A percentile compares a stretch with the other conserved stretches of the same genome.
These are phyloP conservation scores for Xylaria sp. DNA, from an alignment of 2,329 filamentous ascomycete genomes.

Conservation along the genomic window DNA sequence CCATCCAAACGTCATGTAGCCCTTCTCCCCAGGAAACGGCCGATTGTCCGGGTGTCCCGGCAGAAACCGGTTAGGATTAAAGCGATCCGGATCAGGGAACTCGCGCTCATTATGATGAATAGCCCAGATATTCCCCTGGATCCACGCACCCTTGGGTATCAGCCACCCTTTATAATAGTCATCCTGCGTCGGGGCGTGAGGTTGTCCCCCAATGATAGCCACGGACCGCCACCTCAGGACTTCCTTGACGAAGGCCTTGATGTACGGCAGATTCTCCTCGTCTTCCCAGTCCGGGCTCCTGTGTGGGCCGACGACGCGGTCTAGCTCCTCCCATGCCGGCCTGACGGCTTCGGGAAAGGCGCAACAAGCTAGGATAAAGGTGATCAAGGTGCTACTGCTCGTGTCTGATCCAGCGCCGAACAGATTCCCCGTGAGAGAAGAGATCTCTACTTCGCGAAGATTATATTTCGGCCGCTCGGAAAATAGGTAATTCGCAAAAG, in stretches of 20 bases:
- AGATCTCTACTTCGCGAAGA: constrained; percentile 58
- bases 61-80: constrained; percentile 57
- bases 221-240: constrained; percentile 66
- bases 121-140: constrained; percentile 64
- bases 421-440: constrained; percentile 59
- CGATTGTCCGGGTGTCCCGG: constrained; percentile 53
- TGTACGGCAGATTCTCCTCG: constrained; percentile 61
- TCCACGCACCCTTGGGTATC: constrained; percentile 61
- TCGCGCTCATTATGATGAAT: constrained; percentile 60
- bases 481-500: constrained; percentile 61
- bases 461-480: constrained; percentile 59
- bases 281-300: constrained; percentile 62
- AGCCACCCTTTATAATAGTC: constrained; percentile 60
- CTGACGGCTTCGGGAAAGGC: constrained; percentile 59
- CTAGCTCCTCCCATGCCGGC: constrained; percentile 64
- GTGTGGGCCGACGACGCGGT: constrained; percentile 59
- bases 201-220: constrained; percentile 61
- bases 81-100: constrained; percentile 59
- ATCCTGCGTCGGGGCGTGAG: constrained; percentile 61
- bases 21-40: constrained; percentile 61
- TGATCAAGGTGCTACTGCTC: constrained; percentile 58
- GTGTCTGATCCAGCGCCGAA: constrained; percentile 63
- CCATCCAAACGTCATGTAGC: constrained; percentile 68
- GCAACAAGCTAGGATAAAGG: constrained; percentile 62
- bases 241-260: constrained; percentile 66